Evolutionary conservation across 495 filamentous ascomycete species (phyloP), one percentile per base, ranked within the genome.

Genomic region (Annulohypoxylon nitens): DNA sequence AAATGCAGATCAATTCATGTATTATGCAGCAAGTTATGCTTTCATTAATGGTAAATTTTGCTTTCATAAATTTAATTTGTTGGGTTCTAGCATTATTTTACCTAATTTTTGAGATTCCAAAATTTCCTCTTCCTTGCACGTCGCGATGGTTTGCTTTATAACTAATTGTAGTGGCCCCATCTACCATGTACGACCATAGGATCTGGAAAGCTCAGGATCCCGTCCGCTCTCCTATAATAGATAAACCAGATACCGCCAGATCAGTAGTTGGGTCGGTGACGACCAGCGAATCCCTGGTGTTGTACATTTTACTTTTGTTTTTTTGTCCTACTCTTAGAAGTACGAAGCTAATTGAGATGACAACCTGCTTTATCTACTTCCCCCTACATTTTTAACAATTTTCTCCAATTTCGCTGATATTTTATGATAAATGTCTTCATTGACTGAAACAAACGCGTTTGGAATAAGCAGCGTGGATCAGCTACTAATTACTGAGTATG

Each of bases 211-310:
- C 75, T 79, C 80, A 81, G 81, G 77, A 81, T 81, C 82, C 83
- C 80, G 83, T 84, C 79, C 79, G 83, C 80, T 85, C 83, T 81
- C 76, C 81, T 81, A 70, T 81, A 70, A 3, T 80, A 76, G 78
- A 78, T 77, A 81, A 82, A 71, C 77, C 62, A 71, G 64, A 75
- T 71, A 81, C 67, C 66, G 78, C 73, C 68, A 66, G 79, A 82
- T 74, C 76, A 84, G 83, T 83, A 84, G 76, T 84, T 79, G 78
- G 80, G 82, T 85, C 78, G 83, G 79, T 84, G 83, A 84, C 80
- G 78, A 85, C 78, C 78, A 77, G 82, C 76, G 80, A 84, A 83
- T 81, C 67, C 82, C 76, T 67, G 73, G 81, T 83, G 81, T 81
- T 81, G 82, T 82, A 83, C 48, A 47, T 47, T 47, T 45, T 11